Evolutionary conservation across 2,329 filamentous ascomycete species (phyloP).

Genomic region (Colletotrichum cereale): DNA sequence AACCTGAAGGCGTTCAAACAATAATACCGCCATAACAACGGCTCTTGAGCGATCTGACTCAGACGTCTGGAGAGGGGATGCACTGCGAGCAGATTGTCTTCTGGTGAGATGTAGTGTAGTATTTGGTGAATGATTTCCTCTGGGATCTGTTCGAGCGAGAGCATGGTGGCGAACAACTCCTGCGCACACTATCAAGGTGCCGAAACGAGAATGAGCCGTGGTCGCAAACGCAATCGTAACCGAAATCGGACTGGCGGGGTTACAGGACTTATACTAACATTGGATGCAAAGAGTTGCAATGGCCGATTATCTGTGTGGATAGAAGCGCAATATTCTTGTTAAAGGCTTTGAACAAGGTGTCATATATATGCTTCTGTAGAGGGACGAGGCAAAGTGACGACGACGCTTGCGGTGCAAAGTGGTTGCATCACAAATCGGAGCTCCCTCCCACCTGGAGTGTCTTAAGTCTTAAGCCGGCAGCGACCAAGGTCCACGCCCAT

Average conservation of each 20-base stretch:
- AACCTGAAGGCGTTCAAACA: conserved; percentile 77
- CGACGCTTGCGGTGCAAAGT: conserved; percentile 15
- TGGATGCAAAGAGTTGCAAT: background rate
- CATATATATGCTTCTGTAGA: background rate
- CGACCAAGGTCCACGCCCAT: conserved; percentile 11
- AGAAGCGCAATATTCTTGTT: background rate
- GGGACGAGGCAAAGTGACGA: background rate
- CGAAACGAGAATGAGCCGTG: background rate
- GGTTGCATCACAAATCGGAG: conserved; percentile 37
- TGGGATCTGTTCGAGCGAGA: conserved; percentile 68
- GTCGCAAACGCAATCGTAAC: conserved; percentile 12
- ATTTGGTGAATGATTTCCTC: conserved; percentile 89
- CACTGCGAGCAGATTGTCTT: conserved; percentile 62
- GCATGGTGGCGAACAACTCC: conserved; percentile 43
- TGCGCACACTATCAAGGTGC: background rate
- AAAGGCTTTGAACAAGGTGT: background rate
- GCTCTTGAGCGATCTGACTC: conserved; percentile 74
- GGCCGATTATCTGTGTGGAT: background rate
- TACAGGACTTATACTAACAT: conserved; percentile 19
- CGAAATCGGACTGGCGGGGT: background rate
- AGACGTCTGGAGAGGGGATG: conserved; percentile 73
- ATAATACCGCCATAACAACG: conserved; percentile 83
- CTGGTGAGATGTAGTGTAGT: conserved; percentile 71
- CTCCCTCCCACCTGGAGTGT: conserved; percentile 33
- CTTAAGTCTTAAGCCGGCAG: conserved; percentile 37